Evolutionary conservation across 78 protist genomes (phyloP), one percentile per base, ranked within the genome.

Genomic region (Planoprotostelium fungivorum): DNA sequence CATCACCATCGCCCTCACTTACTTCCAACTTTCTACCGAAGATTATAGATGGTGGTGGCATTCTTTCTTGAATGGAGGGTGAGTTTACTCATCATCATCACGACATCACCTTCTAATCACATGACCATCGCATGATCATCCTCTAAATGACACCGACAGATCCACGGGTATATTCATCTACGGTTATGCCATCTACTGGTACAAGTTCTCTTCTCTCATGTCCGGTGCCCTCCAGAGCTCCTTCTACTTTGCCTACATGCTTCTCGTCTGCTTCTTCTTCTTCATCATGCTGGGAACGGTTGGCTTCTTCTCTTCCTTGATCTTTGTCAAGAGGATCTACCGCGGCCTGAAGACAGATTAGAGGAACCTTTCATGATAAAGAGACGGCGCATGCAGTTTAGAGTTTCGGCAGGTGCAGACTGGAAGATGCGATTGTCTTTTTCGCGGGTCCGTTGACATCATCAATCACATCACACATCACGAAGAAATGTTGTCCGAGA

Each of bases 1-100:
- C 95, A 95, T 99, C 89, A 95, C 99, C 29, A 91, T 98, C 28
- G 96, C 98, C 36, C 93, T 98, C 37, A 97, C 98, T 9, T 99
- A 99, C 95, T 96, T 98, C 97, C 98, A 97, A 91, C 95, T 99
- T 31, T 89, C 98, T 38, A 83, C 86, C 88, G 99, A 98, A 94
- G 99, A 99, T 92, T 96, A 98, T 85, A 90, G 97, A 36, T 98
- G 98, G 99, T 98, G 99, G 99, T 96, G 98, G 99, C 86, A 91
- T 34, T 93, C 98, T 10, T 63, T 98, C 83, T 88, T 97, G 63
- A 88, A 87, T 39, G 98, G 97, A 0, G 99, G 99, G 90, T 93
- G 39, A 35, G 35, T 37, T n/a, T 89, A 28, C 29, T 34, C 31
- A 16, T 51, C 16, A n/a, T n/a, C n/a, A n/a, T n/a, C n/a, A n/a